Evolutionary conservation across 2,329 filamentous ascomycete genomes (phyloP), one percentile per base, ranked within the genome.

Genomic region (Verticillium tricorpus): DNA sequence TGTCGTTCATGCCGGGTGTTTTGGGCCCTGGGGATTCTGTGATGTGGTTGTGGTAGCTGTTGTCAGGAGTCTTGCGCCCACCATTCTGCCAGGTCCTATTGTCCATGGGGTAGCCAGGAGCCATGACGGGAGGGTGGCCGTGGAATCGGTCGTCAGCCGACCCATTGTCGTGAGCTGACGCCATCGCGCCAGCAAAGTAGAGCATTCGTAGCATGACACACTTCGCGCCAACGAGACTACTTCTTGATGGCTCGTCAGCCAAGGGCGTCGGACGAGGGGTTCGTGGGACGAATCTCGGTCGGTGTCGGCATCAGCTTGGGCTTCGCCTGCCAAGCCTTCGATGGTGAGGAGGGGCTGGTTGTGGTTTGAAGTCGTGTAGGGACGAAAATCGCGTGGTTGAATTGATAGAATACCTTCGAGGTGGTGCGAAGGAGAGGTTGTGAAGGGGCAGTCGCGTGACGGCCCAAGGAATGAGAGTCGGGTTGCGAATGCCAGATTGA

Each of bases 111-210:
- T 72, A 71, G 63, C 66, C 65, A 59, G 72, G 66, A 31, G 74
- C 76, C 59, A 70, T 67, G 61, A 65, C 69, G 55, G 68, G 64
- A 60, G 64, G 65, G 54, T 66, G 63, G 35, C 73, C 71, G 57
- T 72, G 74, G 64, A 69, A 67, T 66, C 72, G 73, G 65, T 79
- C 78, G 70, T 68, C 70, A 64, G 74, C 73, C 67, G 73, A 70
- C 67, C 73, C 73, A 68, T 75, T 74, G 67, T 78, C 78, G 71
- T 81, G 79, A 66, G 80, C 79, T 67, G 80, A 78, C 67, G 78
- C 79, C 77, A 82, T 80, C 61, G 15, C 54, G 54, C n/a, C n/a
- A n/a, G n/a, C n/a, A n/a, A n/a, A n/a, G n/a, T n/a, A n/a, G n/a
- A n/a, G n/a, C n/a, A n/a, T n/a, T n/a, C n/a, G n/a, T n/a, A n/a